Evolutionary conservation across 2,329 filamentous ascomycete genomes (phyloP), one percentile per base, ranked within the genome.

Genomic region (Phyllosticta ampelicida): DNA sequence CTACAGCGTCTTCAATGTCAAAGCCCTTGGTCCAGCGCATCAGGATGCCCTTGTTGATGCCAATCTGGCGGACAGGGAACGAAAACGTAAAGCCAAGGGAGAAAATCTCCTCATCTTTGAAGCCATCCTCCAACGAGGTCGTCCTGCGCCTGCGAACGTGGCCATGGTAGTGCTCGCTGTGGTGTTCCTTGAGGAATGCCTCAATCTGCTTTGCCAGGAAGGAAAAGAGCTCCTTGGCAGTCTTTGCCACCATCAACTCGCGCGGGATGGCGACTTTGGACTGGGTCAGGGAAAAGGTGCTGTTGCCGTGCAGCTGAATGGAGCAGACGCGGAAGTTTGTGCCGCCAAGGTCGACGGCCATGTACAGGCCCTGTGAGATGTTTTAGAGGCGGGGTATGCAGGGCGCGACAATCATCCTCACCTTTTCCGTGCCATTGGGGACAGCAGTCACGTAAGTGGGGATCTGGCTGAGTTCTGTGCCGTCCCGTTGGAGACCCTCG

Each of bases 1-100:
- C 94, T 60, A 99, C 74, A 1, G 91, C 89, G 70, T 97, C 94
- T n/a, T 85, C 82, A 64, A 99, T 97, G 70, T 97, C 90, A 70
- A 96, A 99, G 55, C 94, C 94, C 78, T 99, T 99, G 60, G 94
- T 99, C 94, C 94, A 99, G 65, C 94, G 85, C 74, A 96, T 94
- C 57, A 99, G 80, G 59, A 86, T 87, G 61, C 94, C 94, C 75
- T 90, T 92, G 80, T 97, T 97, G 71, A 99, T 96, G 48, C 90
- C 91, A 60, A 88, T 80, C 72, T 99, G 94, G 70, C 95, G 84
- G 48, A 97, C 91, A 2, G 94, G 94, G 76, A 97, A 99, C 70
- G 89, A 95, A 75, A 99, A 99, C 56, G 94, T 99, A 75, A 99
- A 99, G n/a, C 94, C 94, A 49, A 99, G 80, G 66, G 90, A 88